Evolutionary conservation across 78 protist genomes (phyloP).

Genomic region (Tieghemostelium lacteum): DNA sequence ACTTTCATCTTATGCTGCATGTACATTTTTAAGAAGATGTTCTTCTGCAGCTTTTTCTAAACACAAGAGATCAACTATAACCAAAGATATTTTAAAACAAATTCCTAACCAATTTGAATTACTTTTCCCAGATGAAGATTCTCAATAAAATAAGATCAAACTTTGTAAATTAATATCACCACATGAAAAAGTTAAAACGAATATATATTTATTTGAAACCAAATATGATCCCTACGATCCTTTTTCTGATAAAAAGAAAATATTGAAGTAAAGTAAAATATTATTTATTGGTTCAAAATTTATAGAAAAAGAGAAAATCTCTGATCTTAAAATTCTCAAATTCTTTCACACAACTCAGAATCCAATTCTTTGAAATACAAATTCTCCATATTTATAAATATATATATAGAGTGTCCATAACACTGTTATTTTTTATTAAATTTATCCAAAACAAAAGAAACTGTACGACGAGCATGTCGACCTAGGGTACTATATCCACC

Average conservation of each 20-base stretch:
- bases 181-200: too few species aligned
- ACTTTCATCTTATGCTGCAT: conserved; percentile 51
- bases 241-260: neutral
- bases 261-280: neutral
- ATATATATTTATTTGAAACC: too few species aligned
- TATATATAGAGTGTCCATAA: neutral
- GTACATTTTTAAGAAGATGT: conserved; percentile 6
- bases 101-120: conserved; percentile 8
- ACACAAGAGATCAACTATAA: conserved; percentile 36
- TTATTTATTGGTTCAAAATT: too few species aligned
- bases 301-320: too few species aligned
- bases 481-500: conserved; percentile 5
- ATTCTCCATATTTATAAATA: too few species aligned
- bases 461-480: conserved; percentile 49
- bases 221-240: neutral
- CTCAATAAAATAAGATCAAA: neutral
- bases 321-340: neutral
- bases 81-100: conserved; percentile 45
- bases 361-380: neutral
- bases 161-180: too few species aligned
- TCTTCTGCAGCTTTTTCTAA: conserved; percentile 36
- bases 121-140: conserved; percentile 20
- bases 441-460: conserved; percentile 66
- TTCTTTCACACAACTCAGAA: neutral
- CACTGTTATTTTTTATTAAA: conserved; percentile 25